Evolutionary conservation across 2,329 filamentous ascomycete genomes (phyloP), one percentile per base, ranked within the genome.

Genomic region (Zymoseptoria passerinii): DNA sequence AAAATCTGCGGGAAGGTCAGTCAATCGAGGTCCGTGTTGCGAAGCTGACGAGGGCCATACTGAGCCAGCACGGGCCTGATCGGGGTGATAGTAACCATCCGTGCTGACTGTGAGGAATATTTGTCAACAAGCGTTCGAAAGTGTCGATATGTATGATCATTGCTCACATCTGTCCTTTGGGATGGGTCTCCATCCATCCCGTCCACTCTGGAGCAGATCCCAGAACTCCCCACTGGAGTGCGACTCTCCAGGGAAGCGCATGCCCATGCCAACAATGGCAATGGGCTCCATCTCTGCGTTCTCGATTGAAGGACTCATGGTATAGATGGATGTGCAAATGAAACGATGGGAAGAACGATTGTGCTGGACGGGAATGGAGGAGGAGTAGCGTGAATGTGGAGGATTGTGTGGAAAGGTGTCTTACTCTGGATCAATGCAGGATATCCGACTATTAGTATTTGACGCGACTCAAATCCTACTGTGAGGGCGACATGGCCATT

Each of bases 211-310:
- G 35, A 58, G 51, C 40, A 58, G n/a, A 27, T 58, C 52, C 23
- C 56, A 58, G 52, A 58, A 58, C 27, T 44, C 28, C 9, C 51
- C 52, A 23, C 35, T 35, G 44, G 51, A 54, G 56, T 58, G 40
- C 48, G 56, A 49, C 49, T 50, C 55, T 52, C 55, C 55, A 27
- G 56, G 52, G 52, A 58, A 54, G 13, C 51, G 52, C 56, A 57
- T 57, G 23, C 56, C 73, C 56, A 58, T 58, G 18, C 56, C 56
- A 16, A 58, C 56, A 23, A 58, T 58, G 56, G 56, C 56, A 13
- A 58, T 58, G 28, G 56, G 56, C 29, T 57, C 55, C 54, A 50
- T 55, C 23, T 28, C 20, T 49, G 16, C 19, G 49, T 50, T 50
- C 49, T 50, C 49, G 23, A 44, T 44, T 2, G n/a, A 7, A 44